Evolutionary conservation across 768 basidiomycete species (phyloP), one percentile per base, ranked within the genome.

Genomic region (Lepiota subincarnata): DNA sequence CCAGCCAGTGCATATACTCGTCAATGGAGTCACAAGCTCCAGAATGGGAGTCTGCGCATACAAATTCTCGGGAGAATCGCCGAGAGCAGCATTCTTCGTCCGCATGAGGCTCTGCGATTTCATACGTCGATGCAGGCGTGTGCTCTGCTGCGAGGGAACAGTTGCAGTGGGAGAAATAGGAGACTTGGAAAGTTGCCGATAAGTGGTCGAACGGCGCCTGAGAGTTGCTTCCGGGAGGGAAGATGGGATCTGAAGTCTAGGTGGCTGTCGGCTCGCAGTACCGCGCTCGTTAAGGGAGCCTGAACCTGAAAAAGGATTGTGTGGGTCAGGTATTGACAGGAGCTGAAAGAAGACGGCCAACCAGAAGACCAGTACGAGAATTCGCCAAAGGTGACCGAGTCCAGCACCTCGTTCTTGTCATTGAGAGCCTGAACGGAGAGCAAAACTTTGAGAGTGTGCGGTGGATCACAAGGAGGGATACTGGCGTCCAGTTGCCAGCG

Each of bases 321-420:
- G 6, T 11, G 19, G 34, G 24, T 13, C 38, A 56, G 7, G 40
- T 20, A 51, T 14, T 50, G 39, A 48, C 55, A n/a, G 53, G 37
- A 58, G 43, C 55, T 26, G 48, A 49, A 40, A 56, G 47, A 53
- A 37, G 38, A 16, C 55, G 39, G 20, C 55, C 56, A 46, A 68
- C 83, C 77, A 53, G 71, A 64, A 19, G 76, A 68, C 72, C 74
- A 80, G 61, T 86, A 90, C 31, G 78, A 77, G 67, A 89, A 90
- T 57, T 82, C 77, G 51, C 89, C 90, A 66, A 89, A 87, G 12
- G 79, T 78, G 51, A 84, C 75, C 0, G 82, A 77, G 60, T 89
- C 87, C 14, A 90, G 64, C 35, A 89, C 64, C 31, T 66, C 57
- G 56, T 80, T 77, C 14, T 78, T 70, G 49, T 73, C 69, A 66